A percentile compares a stretch with the other conserved stretches of the same genome.
Evolutionary conservation across 1,139 yeast species (phyloP).

Genomic region (Saccharomyces hybrid): DNA sequence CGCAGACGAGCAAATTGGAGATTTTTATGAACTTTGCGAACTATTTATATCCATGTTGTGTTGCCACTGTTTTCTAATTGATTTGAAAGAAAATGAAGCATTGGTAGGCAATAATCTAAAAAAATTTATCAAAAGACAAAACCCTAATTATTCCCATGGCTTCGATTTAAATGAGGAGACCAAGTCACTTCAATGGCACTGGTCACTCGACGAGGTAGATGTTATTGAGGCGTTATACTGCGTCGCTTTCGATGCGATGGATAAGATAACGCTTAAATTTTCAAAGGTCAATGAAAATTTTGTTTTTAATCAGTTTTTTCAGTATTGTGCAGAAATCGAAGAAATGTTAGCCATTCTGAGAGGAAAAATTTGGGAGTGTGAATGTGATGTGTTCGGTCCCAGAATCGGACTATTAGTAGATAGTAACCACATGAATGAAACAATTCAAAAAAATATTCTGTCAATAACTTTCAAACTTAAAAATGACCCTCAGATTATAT

Average conservation of each 20-base stretch:
- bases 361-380: slow-evolving; percentile 13
- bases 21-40: slow-evolving; percentile 2
- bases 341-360: slow-evolving; percentile 13
- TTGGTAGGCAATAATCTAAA: background rate
- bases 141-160: background rate
- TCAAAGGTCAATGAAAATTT: slow-evolving; percentile 7
- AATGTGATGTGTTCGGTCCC: slow-evolving; percentile 3
- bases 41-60: slow-evolving; percentile 3
- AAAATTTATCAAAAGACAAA: background rate
- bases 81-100: background rate
- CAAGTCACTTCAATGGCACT: background rate
- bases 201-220: background rate
- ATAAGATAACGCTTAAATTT: slow-evolving; percentile 2
- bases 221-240: background rate
- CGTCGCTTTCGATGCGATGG: slow-evolving; percentile 9
- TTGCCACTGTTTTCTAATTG: background rate
- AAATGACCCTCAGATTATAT: slow-evolving; percentile 13
- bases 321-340: slow-evolving; percentile 15
- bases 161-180: background rate
- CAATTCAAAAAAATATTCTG: slow-evolving; percentile 18
- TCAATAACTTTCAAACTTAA: slow-evolving; percentile 12
- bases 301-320: slow-evolving; percentile 14
- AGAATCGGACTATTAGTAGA: slow-evolving; percentile 10
- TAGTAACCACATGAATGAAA: slow-evolving; percentile 9
- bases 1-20: background rate